Evolutionary conservation across 257 asterid species (phyloP).

Genomic region (Agastache rugosa): DNA sequence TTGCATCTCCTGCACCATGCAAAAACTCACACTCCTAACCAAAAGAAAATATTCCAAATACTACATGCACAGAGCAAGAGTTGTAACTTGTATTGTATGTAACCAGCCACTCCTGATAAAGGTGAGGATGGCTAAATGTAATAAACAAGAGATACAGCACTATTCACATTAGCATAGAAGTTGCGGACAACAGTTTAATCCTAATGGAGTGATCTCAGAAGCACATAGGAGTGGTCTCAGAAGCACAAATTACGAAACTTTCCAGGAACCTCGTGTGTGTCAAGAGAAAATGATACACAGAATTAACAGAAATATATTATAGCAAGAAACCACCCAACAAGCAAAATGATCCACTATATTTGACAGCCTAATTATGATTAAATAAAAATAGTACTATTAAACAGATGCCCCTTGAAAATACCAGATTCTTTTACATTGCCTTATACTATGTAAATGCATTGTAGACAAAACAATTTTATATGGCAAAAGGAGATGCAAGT

Average conservation of each 20-base stretch:
- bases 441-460: background rate
- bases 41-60: background rate
- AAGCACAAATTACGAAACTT: conserved; percentile 7
- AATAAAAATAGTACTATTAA: background rate
- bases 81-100: background rate
- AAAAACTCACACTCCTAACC: background rate
- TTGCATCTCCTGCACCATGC: background rate
- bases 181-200: background rate
- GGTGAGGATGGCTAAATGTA: background rate
- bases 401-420: background rate
- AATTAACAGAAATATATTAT: background rate
- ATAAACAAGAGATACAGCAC: conserved; percentile 1
- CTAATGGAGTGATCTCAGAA: conserved; percentile 1
- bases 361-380: conserved; percentile 16
- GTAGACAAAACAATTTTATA: background rate
- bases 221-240: no score
- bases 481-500: conserved; percentile 19
- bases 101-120: background rate
- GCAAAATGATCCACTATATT: background rate
- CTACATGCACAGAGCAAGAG: background rate
- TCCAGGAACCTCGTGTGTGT: background rate
- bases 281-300: background rate
- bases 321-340: background rate
- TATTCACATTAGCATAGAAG: background rate
- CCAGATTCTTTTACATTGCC: background rate